Conservation (phyloP, 345 rosid species). For the Populus nigra region DNA sequence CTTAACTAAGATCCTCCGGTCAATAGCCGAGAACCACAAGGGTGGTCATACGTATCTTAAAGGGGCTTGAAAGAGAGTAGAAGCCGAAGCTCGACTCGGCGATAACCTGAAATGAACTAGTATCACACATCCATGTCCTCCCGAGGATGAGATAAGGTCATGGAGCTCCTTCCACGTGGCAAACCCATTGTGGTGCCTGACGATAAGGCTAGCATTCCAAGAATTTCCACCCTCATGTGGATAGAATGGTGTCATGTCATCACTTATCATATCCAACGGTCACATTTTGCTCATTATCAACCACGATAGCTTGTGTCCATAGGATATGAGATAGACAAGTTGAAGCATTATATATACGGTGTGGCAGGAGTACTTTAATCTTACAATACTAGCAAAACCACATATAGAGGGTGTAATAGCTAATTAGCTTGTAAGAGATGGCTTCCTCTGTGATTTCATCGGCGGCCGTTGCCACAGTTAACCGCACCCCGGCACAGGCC, state of each 20-base stretch:
- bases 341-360: constrained; percentile 37
- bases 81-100: not conserved
- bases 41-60: not conserved
- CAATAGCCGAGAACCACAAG: not conserved
- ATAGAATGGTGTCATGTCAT: constrained; percentile 8
- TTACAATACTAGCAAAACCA: not conserved
- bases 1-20: not conserved
- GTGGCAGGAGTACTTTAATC: not conserved
- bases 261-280: constrained; percentile 33
- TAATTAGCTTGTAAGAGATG: constrained; percentile 25
- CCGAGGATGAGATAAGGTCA: constrained; percentile 29
- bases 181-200: constrained; percentile 17
- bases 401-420: constrained; percentile 2
- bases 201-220: constrained; percentile 24
- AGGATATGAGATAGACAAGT: constrained; percentile 18
- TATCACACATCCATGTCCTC: constrained; percentile 20
- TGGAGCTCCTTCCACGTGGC: constrained; percentile 26
- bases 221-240: constrained; percentile 13
- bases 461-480: constrained; percentile 39
- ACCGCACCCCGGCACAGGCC: constrained; percentile 43
- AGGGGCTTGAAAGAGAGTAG: not conserved
- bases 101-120: not conserved
- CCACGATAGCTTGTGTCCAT: constrained; percentile 23
- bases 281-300: constrained; percentile 8
- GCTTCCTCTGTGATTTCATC: constrained; percentile 58